Evolutionary conservation across 192 early-diverging fungal genomes (phyloP).

Genomic region (Lunasporangiospora selenospora): DNA sequence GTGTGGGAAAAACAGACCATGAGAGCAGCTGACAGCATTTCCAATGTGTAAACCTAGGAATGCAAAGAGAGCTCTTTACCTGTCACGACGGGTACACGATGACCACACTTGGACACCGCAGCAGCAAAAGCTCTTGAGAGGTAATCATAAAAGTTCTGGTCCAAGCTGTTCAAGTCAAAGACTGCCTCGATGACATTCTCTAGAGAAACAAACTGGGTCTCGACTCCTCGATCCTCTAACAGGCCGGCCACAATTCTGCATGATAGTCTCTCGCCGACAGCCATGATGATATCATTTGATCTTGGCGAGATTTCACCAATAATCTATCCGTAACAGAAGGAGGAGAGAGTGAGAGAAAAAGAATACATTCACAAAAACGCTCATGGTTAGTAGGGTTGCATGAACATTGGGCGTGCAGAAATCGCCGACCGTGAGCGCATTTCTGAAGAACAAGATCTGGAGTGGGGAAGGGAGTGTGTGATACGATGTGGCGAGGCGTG

Average conservation of each 20-base stretch:
- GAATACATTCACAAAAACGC: too few relatives aligned
- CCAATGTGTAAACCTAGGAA: neutral
- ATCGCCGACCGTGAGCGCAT: too few relatives aligned
- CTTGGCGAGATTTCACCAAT: slow-evolving; percentile 98
- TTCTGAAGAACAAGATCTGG: too few relatives aligned
- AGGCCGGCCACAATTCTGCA: slow-evolving; percentile 89
- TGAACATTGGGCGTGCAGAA: too few relatives aligned
- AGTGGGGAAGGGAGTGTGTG: too few relatives aligned
- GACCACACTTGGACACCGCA: slow-evolving; percentile 62
- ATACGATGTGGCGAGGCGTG: too few relatives aligned
- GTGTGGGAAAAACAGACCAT: too few relatives aligned
- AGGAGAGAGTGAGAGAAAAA: too few relatives aligned
- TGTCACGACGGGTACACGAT: slow-evolving; percentile 90
- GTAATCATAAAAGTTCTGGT: slow-evolving; percentile 98
- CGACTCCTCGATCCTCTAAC: slow-evolving; percentile 80
- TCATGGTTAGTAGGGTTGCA: too few relatives aligned
- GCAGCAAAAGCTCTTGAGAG: slow-evolving; percentile 72
- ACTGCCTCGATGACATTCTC: slow-evolving; percentile 83
- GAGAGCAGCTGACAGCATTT: neutral
- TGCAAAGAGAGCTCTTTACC: slow-evolving; percentile 43
- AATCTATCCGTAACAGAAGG: slow-evolving; percentile 46
- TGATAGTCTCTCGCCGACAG: slow-evolving; percentile 93
- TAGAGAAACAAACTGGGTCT: slow-evolving; percentile 86
- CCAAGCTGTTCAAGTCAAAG: slow-evolving; percentile 81
- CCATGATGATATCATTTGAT: slow-evolving; percentile 94